A percentile compares a stretch with the other conserved stretches of the same genome.
Conservation (phyloP, 2,329 filamentous ascomycete species). For the Geoglossum cookeanum region DNA sequence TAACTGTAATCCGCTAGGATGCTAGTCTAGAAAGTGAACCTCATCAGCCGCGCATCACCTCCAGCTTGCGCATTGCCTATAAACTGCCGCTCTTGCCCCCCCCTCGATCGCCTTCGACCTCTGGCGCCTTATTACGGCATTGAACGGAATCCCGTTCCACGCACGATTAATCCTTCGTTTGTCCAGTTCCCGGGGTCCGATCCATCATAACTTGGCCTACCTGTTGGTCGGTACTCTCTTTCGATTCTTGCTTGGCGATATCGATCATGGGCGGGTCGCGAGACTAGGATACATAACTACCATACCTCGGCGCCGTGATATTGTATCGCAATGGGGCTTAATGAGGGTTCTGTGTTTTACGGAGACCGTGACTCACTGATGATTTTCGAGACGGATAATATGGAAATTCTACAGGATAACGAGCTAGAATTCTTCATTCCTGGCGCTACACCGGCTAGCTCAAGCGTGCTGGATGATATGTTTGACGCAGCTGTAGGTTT, state of each 20-base stretch:
- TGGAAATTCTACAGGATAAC: constrained; percentile 17
- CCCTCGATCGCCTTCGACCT: no score
- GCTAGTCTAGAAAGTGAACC: not conserved
- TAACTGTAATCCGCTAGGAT: no score
- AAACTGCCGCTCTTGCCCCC: no score
- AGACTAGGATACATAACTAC: not conserved
- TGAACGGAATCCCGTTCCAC: not conserved
- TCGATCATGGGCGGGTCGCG: not conserved
- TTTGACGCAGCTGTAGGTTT: not conserved
- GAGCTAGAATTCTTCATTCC: constrained; percentile 20
- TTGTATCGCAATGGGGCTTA: not conserved
- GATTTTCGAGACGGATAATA: constrained; percentile 17
- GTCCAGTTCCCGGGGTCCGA: not conserved
- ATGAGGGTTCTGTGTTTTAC: not conserved
- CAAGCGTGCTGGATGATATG: constrained; percentile 15
- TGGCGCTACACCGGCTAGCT: constrained; percentile 14
- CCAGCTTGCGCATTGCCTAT: not conserved
- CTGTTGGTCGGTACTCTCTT: not conserved
- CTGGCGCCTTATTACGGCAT: no score
- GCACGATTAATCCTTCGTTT: not conserved
- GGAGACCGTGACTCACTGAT: constrained; percentile 14
- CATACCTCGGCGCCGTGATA: not conserved
- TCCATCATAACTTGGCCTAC: not conserved
- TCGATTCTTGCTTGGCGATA: not conserved
- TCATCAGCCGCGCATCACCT: not conserved